These are phyloP conservation scores for Peterozyma xylosa DNA, from an alignment of 805 yeast genomes.

Conservation along the genomic window DNA sequence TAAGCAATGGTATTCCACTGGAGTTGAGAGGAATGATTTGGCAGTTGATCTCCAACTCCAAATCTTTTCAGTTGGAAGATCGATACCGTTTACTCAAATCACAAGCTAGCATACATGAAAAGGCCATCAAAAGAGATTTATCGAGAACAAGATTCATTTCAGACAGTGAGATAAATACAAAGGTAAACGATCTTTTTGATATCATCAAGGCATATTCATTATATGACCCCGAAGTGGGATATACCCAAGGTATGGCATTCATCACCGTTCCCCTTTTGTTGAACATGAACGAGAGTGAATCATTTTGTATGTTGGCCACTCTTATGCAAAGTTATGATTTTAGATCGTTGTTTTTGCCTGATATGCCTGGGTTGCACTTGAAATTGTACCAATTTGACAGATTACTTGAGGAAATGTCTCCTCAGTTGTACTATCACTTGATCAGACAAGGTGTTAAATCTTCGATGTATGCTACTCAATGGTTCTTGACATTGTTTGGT, in stretches of 20 bases:
- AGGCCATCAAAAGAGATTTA: constrained; percentile 73
- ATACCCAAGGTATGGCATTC: constrained; percentile 98
- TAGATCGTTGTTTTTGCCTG: constrained; percentile 71
- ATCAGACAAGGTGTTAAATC: constrained; percentile 81
- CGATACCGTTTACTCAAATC: constrained; percentile 42
- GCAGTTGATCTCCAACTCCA: constrained; percentile 83
- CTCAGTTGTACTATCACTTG: constrained; percentile 68
- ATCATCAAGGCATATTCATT: constrained; percentile 80
- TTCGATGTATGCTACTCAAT: constrained; percentile 95
- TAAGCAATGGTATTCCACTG: constrained; percentile 74
- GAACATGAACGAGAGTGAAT: constrained; percentile 76
- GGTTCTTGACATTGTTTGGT: constrained; percentile 94
- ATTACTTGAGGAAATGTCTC: constrained; percentile 67
- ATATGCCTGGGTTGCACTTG: constrained; percentile 89
- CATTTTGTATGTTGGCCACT: constrained; percentile 72
- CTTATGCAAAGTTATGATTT: constrained; percentile 83
- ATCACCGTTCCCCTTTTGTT: constrained; percentile 77
- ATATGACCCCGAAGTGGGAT: constrained; percentile 90
- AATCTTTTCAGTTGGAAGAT: constrained; percentile 55
- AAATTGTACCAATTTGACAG: constrained; percentile 87
- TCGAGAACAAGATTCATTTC: constrained; percentile 80
- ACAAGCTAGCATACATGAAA: constrained; percentile 55
- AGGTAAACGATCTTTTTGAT: constrained; percentile 57
- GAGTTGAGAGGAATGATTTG: constrained; percentile 86
- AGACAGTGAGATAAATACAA: constrained; percentile 41